Evolutionary conservation across 2,329 filamentous ascomycete species (phyloP).

Genomic region (Dendrostoma leiphaemia): DNA sequence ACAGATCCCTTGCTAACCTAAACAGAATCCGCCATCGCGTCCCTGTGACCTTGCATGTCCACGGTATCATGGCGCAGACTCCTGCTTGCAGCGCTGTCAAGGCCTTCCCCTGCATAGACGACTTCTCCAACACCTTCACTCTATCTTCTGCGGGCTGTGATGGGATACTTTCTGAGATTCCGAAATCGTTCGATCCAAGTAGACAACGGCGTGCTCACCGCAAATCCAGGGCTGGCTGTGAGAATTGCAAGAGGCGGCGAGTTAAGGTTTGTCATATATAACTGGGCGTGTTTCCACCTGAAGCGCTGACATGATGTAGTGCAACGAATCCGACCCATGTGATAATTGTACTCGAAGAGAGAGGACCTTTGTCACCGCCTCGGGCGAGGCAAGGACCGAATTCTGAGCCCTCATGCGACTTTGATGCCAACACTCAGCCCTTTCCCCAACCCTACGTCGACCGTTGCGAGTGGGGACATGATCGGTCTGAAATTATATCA

Average conservation of each 20-base stretch:
- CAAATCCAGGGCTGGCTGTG: conserved; percentile 23
- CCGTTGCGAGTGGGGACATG: conserved; percentile 13
- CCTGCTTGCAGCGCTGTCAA: too few relatives aligned
- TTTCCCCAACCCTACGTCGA: neutral
- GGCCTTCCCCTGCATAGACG: too few relatives aligned
- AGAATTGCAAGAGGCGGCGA: conserved; percentile 24
- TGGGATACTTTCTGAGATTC: neutral
- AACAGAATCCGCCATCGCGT: too few relatives aligned
- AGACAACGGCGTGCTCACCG: conserved; percentile 21
- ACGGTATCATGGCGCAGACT: too few relatives aligned
- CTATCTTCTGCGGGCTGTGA: neutral
- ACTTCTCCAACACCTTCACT: neutral
- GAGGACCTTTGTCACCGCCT: conserved; percentile 21
- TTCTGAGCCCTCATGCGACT: neutral
- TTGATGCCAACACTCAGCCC: neutral
- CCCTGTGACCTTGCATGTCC: too few relatives aligned
- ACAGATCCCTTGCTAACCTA: too few relatives aligned
- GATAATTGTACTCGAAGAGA: conserved; percentile 20
- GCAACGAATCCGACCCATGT: conserved; percentile 22
- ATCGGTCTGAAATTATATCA: conserved; percentile 23
- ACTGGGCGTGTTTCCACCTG: too few relatives aligned
- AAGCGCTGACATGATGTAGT: conserved; percentile 12
- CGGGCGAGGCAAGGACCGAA: neutral
- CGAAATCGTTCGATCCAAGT: neutral
- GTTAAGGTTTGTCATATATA: conserved; percentile 22